These are phyloP conservation scores for Malbranchea zuffiana DNA, from an alignment of 2,329 filamentous ascomycete genomes.

Conservation along the genomic window DNA sequence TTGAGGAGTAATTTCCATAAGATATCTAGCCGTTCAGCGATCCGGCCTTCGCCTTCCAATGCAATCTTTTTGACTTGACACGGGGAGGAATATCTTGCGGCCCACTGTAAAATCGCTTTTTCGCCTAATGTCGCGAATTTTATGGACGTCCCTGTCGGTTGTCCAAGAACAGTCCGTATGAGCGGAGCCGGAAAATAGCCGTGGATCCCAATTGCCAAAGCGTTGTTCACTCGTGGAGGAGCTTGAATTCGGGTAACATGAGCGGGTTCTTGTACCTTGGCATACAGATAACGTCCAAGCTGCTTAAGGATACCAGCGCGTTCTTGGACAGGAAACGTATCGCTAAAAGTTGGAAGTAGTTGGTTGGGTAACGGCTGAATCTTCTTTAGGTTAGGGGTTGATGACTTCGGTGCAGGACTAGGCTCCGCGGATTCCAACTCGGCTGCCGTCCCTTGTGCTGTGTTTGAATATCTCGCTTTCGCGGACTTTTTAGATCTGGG, in stretches of 20 bases:
- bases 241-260: constrained; percentile 64
- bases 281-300: constrained; percentile 35
- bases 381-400: constrained; percentile 14
- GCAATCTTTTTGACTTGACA: constrained; percentile 90
- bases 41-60: constrained; percentile 87
- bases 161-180: constrained; percentile 81
- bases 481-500: constrained; percentile 24
- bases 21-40: constrained; percentile 77
- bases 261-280: constrained; percentile 49
- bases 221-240: constrained; percentile 64
- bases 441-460: constrained; percentile 1
- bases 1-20: constrained; percentile 91
- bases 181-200: constrained; percentile 83
- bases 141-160: constrained; percentile 89
- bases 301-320: constrained; percentile 55
- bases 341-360: constrained; percentile 38
- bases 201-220: constrained; percentile 86
- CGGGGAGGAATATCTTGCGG: constrained; percentile 57
- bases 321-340: constrained; percentile 36
- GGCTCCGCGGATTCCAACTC: constrained; percentile 1
- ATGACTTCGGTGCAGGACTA: constrained; percentile 9
- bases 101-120: constrained; percentile 73
- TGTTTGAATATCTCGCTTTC: not conserved
- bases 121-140: constrained; percentile 83
- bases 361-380: constrained; percentile 33